Evolutionary conservation across 495 filamentous ascomycete genomes (phyloP), one percentile per base, ranked within the genome.

Genomic region (Cercophora sp.): DNA sequence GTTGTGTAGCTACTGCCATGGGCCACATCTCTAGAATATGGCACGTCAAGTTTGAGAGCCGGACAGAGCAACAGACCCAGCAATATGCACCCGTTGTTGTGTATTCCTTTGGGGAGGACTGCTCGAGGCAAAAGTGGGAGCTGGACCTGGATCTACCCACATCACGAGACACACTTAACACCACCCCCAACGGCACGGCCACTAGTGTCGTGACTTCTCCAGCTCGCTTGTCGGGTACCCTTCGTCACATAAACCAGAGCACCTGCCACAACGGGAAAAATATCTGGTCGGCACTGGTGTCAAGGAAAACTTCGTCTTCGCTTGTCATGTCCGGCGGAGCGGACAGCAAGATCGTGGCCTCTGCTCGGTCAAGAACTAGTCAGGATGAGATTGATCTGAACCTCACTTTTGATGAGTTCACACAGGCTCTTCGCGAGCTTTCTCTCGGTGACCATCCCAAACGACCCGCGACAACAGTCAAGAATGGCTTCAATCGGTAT

Each of bases 21-120:
- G 92, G 87, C 0, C 93, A 98, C 70, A 66, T 77, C 3, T 94
- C 94, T 26, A 80, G 93, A 34, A 94, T 97, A 54, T 99, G 93
- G 93, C 78, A 81, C 40, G 81, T 94, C 1, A 77, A 77, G 51
- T 93, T 96, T 8, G 48, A 55, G 3, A 62, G 48, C 4, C 56
- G 34, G 6, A 41, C n/a, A 27, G 61, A 63, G 8, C 48, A 47
- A 45, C 25, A 32, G 26, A 8, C 36, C 20, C 32, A 24, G 0
- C 25, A 25, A 23, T 32, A 5, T 1, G 48, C 37, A 1, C 19
- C 26, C 1, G 47, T 80, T 6, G 65, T 76, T 29, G 55, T 95
- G 0, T 72, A 87, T 8, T 92, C 90, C 8, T 83, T 85, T 54
- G 88, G 88, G 16, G 91, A 96, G 65, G 91, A 96, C 61, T 76